A percentile compares a stretch with the other conserved stretches of the same genome.
Evolutionary conservation across 140 eudicot genomes (phyloP).

Genomic region (Ambrosia hybrid): DNA sequence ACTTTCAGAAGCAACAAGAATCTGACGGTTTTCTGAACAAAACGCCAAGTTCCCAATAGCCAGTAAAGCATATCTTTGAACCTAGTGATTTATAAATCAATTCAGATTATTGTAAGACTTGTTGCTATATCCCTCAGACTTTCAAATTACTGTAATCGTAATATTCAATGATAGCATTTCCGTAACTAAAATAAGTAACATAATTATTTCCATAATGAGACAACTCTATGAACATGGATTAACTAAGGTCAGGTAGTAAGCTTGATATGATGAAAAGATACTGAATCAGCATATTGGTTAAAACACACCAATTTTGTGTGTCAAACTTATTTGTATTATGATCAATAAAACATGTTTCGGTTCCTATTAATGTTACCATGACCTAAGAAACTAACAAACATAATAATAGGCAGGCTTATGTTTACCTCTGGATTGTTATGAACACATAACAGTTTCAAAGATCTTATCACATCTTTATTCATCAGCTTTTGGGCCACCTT

Average conservation of each 20-base stretch:
- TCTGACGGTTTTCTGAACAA: constrained; percentile 72
- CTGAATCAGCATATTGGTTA: too few relatives aligned
- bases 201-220: not conserved
- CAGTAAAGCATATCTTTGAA: constrained; percentile 79
- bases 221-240: too few relatives aligned
- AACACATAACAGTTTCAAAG: constrained; percentile 68
- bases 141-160: not conserved
- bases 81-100: constrained; percentile 39
- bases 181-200: not conserved
- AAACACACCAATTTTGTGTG: not conserved
- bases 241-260: too few relatives aligned
- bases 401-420: not conserved
- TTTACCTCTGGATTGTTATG: constrained; percentile 82
- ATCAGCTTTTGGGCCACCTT: constrained; percentile 76
- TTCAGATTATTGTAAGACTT: not conserved
- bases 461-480: constrained; percentile 76
- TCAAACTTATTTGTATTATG: not conserved
- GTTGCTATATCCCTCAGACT: too few relatives aligned
- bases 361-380: constrained; percentile 6
- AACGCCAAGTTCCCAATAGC: constrained; percentile 91
- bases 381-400: constrained; percentile 8
- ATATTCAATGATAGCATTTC: not conserved
- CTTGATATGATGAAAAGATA: too few relatives aligned
- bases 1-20: constrained; percentile 89
- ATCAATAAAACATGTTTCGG: not conserved